Evolutionary conservation across 2,329 filamentous ascomycete genomes (phyloP).

Genomic region (Penicillium sp.): DNA sequence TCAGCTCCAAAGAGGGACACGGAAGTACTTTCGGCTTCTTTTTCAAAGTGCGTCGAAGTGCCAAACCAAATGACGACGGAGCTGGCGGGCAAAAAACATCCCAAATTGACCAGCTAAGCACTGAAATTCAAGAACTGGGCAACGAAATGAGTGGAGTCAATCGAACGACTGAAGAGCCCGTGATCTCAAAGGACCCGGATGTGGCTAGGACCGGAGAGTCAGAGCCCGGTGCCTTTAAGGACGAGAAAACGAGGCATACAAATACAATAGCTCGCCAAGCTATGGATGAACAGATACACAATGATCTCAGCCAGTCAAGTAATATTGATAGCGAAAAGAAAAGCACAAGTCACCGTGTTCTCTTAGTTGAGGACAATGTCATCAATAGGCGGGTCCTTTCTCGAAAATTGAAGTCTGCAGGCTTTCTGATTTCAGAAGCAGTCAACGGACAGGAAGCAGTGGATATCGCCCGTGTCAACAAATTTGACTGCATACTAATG

Average conservation of each 20-base stretch:
- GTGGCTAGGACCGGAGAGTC: slow-evolving; percentile 17
- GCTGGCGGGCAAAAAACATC: not conserved
- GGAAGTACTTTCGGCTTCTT: slow-evolving; percentile 65
- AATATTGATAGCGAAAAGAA: not conserved
- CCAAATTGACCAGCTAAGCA: slow-evolving; percentile 21
- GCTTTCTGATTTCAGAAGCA: slow-evolving; percentile 40
- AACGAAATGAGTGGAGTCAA: slow-evolving; percentile 21
- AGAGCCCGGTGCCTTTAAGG: slow-evolving; percentile 2
- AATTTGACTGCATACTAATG: slow-evolving; percentile 72
- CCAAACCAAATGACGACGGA: not conserved
- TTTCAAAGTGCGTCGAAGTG: slow-evolving; percentile 50
- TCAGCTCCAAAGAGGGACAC: slow-evolving; percentile 60
- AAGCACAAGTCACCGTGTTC: slow-evolving; percentile 20
- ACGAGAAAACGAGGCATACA: slow-evolving; percentile 16
- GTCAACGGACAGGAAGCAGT: slow-evolving; percentile 50
- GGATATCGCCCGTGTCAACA: slow-evolving; percentile 37
- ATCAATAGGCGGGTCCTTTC: slow-evolving; percentile 48
- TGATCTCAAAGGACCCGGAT: slow-evolving; percentile 19
- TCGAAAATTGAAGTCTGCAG: slow-evolving; percentile 40
- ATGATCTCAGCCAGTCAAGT: too few species aligned
- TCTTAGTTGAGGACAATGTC: slow-evolving; percentile 51
- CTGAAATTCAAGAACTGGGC: slow-evolving; percentile 23
- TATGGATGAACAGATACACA: too few species aligned
- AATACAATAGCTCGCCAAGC: slow-evolving; percentile 8
- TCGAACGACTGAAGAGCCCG: slow-evolving; percentile 11